Percentiles rank a stretch among this genome's conserved stretches.
phyloP scores from a whole-genome alignment of 2,329 filamentous ascomycete genomes.

The Aotearoamyces nothofagi region DNA sequence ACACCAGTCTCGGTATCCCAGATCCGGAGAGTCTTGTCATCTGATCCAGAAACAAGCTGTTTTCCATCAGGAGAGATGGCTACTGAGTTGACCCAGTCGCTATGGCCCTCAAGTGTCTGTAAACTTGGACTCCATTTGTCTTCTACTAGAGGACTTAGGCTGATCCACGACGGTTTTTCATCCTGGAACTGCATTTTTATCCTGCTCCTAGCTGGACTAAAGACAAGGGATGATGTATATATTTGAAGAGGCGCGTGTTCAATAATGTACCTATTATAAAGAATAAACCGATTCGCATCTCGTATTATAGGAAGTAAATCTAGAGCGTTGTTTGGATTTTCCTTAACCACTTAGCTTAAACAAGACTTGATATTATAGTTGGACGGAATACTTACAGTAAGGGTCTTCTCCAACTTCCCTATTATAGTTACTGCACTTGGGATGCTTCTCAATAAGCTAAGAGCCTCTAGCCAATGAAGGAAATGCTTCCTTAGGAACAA shows the following conservation, averaged over 20 bases:
- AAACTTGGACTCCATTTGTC: slow-evolving; percentile 7
- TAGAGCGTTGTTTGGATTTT: slow-evolving; percentile 3
- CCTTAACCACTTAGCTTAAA: slow-evolving; percentile 1
- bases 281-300: slow-evolving; percentile 9
- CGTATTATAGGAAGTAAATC: slow-evolving; percentile 1
- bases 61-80: slow-evolving; percentile 14
- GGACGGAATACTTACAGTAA: background rate
- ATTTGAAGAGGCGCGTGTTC: slow-evolving; percentile 12
- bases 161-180: slow-evolving; percentile 8
- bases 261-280: slow-evolving; percentile 11
- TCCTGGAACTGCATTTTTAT: slow-evolving; percentile 7
- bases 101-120: slow-evolving; percentile 14
- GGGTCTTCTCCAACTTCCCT: slow-evolving; percentile 6
- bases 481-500: slow-evolving; percentile 22
- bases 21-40: slow-evolving; percentile 10
- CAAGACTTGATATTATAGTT: background rate
- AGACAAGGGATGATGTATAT: slow-evolving; percentile 13
- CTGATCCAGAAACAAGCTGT: slow-evolving; percentile 9
- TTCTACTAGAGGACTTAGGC: slow-evolving; percentile 6
- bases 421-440: slow-evolving; percentile 13
- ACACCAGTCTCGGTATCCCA: slow-evolving; percentile 8
- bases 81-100: slow-evolving; percentile 7
- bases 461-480: slow-evolving; percentile 26
- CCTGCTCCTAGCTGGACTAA: slow-evolving; percentile 8
- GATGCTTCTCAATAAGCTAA: slow-evolving; percentile 20